Evolutionary conservation across 768 basidiomycete genomes (phyloP).

Genomic region (Multifurca ochricompacta): DNA sequence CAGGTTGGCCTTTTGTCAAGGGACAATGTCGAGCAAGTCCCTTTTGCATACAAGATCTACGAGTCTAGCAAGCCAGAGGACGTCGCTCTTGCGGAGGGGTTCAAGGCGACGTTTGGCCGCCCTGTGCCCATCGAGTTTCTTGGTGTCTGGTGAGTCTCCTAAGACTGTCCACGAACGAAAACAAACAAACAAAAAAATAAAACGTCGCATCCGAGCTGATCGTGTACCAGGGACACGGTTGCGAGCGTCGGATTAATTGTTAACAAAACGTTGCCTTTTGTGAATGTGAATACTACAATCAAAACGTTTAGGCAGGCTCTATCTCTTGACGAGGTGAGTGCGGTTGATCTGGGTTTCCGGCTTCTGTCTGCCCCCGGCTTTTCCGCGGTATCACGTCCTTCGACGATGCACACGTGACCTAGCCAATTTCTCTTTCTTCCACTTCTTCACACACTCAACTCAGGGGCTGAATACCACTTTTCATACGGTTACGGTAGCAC

Average conservation of each 20-base stretch:
- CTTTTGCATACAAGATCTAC: too few species aligned
- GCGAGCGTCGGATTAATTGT: slow-evolving; percentile 60
- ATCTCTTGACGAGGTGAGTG: slow-evolving; percentile 59
- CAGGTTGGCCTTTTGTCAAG: too few species aligned
- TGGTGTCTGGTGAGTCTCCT: too few species aligned
- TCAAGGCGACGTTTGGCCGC: too few species aligned
- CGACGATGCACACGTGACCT: neutral
- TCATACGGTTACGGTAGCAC: slow-evolving; percentile 32
- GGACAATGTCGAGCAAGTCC: too few species aligned
- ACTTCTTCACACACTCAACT: neutral
- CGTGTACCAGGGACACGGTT: slow-evolving; percentile 57
- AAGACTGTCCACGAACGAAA: neutral
- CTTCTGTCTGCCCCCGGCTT: neutral
- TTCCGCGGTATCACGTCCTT: too few species aligned
- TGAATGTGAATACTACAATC: slow-evolving; percentile 51
- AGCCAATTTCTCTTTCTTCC: neutral
- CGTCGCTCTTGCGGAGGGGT: too few species aligned
- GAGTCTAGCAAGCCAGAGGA: too few species aligned
- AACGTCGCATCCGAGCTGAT: too few species aligned
- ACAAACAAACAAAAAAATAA: too few species aligned
- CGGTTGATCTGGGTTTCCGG: neutral
- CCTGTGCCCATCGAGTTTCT: too few species aligned
- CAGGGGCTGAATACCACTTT: neutral
- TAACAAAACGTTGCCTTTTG: slow-evolving; percentile 57
- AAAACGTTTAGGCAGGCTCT: slow-evolving; percentile 70